A percentile compares a stretch with the other conserved stretches of the same genome.
phyloP scores from a whole-genome alignment of 2,329 filamentous ascomycete species.

The Cercospora zeae-maydis region DNA sequence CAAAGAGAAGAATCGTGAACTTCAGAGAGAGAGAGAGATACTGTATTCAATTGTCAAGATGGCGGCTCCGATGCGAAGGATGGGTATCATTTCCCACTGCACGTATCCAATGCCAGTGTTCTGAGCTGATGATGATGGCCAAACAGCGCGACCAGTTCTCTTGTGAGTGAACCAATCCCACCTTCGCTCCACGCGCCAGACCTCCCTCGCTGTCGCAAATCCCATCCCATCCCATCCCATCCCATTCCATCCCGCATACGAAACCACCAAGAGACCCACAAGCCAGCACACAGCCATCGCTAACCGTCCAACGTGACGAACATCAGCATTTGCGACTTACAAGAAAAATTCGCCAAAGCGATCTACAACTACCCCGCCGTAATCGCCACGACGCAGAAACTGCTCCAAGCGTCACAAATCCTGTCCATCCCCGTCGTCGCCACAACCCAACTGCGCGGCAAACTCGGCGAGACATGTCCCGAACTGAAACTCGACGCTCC shows the following conservation, averaged over 20 bases:
- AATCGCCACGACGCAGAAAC: constrained; percentile 51
- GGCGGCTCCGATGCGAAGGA: constrained; percentile 23
- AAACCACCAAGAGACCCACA: neutral
- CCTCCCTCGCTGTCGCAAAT: neutral
- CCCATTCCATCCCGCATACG: neutral
- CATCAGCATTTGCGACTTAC: constrained; percentile 81
- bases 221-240: neutral
- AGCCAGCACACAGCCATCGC: neutral
- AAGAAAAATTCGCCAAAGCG: constrained; percentile 82
- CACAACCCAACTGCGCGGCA: constrained; percentile 77
- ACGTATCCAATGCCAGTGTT: neutral
- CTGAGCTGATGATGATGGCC: constrained; percentile 7
- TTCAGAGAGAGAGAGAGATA: neutral
- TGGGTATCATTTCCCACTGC: constrained; percentile 17
- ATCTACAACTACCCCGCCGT: constrained; percentile 85
- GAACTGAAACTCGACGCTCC: constrained; percentile 58
- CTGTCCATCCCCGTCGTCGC: constrained; percentile 75
- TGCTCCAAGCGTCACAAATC: constrained; percentile 47
- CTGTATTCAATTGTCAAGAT: constrained; percentile 5
- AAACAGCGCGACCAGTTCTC: constrained; percentile 14
- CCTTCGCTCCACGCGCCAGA: neutral
- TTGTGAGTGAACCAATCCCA: constrained; percentile 21
- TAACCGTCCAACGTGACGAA: constrained; percentile 7
- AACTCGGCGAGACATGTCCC: constrained; percentile 74
- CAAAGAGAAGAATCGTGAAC: neutral